Percentiles rank a stretch among this genome's conserved stretches.
Evolutionary conservation across 1,139 yeast species (phyloP).

Genomic region (Sugiyamaella paludigena): DNA sequence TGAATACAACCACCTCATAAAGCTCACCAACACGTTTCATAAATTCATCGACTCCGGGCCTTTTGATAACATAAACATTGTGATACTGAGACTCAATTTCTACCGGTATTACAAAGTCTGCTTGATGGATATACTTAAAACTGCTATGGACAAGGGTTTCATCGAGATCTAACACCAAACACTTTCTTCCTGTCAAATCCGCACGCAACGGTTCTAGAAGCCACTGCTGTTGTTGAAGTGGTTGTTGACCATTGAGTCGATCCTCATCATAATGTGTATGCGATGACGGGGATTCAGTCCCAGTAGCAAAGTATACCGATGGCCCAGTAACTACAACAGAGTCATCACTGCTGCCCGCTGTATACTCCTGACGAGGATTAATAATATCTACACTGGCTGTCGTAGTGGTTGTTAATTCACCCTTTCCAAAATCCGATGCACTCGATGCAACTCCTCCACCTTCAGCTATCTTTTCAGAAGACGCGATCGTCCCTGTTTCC

Average conservation of each 20-base stretch:
- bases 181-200: conserved; percentile 59
- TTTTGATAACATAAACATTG: conserved; percentile 90
- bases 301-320: too few species aligned
- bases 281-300: too few species aligned
- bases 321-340: too few species aligned
- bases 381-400: too few species aligned
- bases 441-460: too few species aligned
- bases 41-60: conserved; percentile 98
- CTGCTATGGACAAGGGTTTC: conserved; percentile 96
- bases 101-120: conserved; percentile 93
- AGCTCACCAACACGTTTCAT: conserved; percentile 77
- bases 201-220: conserved; percentile 57
- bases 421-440: too few species aligned
- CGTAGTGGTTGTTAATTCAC: too few species aligned
- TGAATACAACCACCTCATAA: conserved; percentile 93
- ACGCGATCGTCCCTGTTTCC: background rate
- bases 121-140: conserved; percentile 84
- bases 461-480: background rate
- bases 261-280: too few species aligned
- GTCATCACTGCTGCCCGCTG: too few species aligned
- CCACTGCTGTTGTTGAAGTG: background rate
- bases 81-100: conserved; percentile 88
- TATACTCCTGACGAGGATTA: too few species aligned
- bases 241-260: too few species aligned
- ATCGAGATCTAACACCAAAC: conserved; percentile 87